Conservation (phyloP, 768 basidiomycete genomes). For the Rhodotorula graminis region DNA sequence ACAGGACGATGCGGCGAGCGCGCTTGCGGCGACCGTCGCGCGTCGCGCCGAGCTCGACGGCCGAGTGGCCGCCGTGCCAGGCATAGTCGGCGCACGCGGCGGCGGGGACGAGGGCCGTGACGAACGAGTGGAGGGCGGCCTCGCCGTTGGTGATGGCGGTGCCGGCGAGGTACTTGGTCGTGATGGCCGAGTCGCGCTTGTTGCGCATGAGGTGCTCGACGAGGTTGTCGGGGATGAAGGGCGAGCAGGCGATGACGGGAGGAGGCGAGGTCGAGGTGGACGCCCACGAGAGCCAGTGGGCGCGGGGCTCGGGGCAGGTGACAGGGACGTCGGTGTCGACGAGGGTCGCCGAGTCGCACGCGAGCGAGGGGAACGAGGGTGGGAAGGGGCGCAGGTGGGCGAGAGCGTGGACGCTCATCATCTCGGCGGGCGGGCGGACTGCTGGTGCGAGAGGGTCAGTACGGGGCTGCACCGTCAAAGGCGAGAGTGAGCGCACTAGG, state of each 20-base stretch:
- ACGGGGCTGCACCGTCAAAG: too few relatives aligned
- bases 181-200: slow-evolving; percentile 37
- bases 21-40: not conserved
- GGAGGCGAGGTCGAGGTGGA: not conserved
- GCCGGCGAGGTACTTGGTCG: slow-evolving; percentile 27
- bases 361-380: not conserved
- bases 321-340: not conserved
- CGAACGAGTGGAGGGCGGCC: slow-evolving; percentile 35
- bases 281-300: not conserved
- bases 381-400: not conserved
- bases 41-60: not conserved
- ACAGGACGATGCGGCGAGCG: slow-evolving; percentile 20
- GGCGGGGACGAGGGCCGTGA: slow-evolving; percentile 25
- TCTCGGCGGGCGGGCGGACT: too few relatives aligned
- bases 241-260: slow-evolving; percentile 26
- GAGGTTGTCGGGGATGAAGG: slow-evolving; percentile 22
- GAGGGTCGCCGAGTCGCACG: not conserved
- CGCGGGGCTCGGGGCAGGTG: not conserved
- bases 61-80: slow-evolving; percentile 9
- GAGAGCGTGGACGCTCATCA: not conserved
- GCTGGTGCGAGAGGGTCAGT: too few relatives aligned
- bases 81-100: slow-evolving; percentile 35
- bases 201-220: slow-evolving; percentile 35
- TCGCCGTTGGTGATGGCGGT: slow-evolving; percentile 37
- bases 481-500: too few relatives aligned